Evolutionary conservation across 2,329 filamentous ascomycete genomes (phyloP), one percentile per base, ranked within the genome.

Genomic region (Phialophora macrospora): DNA sequence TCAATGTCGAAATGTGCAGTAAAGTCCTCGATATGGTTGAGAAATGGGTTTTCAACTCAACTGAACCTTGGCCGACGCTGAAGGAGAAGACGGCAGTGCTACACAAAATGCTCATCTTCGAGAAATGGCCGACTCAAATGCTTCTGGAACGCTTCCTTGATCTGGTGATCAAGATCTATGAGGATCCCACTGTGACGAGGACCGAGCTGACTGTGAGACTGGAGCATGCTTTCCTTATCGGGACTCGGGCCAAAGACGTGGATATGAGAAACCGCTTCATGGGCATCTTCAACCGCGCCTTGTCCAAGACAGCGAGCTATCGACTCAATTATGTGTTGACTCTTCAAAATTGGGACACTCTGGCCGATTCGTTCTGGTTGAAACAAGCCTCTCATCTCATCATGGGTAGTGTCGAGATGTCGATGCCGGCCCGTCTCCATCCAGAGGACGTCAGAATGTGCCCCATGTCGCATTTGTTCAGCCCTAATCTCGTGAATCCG

Each of bases 21-120:
- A 97, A 97, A 80, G 93, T 99, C 62, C 81, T 99, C 30, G 88
- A 90, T 58, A 94, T 99, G 86, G 94, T 97, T 3, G 94, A 98
- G 76, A 86, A 85, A 34, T 99, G 96, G 96, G 91, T 99, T 5
- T 99, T 99, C 82, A 87, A 92, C 70, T 95, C 92, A 0, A 93
- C 92, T 65, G 95, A 97, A 69, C 95, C 93, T 1, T 97, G 95
- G 85, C 95, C 95, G 0, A 99, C 95, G 0, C 84, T 99, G 1
- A 99, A 99, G 77, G 96, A 99, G 79, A 99, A 99, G 82, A 98
- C 94, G 0, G 96, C 96, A 0, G 95, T 99, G 0, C 81, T 99
- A n/a, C 93, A 96, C 73, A 99, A 99, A 80, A 99, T 99, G 95
- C 82, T 98, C 17, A 89, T 93, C 0, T 99, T 99, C 72, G 95